Evolutionary conservation across 2,329 filamentous ascomycete genomes (phyloP), one percentile per base, ranked within the genome.

Genomic region (Hortaea werneckii): DNA sequence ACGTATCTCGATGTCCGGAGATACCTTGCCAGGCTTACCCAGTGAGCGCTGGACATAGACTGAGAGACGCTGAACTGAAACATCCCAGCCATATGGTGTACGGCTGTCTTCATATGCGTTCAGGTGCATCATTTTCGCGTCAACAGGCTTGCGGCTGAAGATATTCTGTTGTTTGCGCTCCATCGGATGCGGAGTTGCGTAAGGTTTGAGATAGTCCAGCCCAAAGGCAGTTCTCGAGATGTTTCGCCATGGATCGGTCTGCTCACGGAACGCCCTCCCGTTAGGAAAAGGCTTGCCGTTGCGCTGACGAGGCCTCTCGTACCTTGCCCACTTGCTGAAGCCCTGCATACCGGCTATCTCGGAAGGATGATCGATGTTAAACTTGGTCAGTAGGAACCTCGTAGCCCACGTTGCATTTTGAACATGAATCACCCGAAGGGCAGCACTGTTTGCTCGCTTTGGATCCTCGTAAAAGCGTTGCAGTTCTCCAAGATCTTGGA

Each of bases 341-440:
- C 66, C 67, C 8, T 43, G 38, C 29, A 70, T 73, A 5, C 72
- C 73, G 1, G 73, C 64, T 4, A 73, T 55, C 43, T 74, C 69
- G 44, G 65, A 65, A 9, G 58, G 54, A 40, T 71, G 65, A 45
- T 72, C 65, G 48, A 77, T 75, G 44, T 75, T 73, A 61, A 73
- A 77, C 51, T 76, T 77, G 28, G 66, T 61, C 30, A 75, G 58
- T 2, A 77, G 57, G 49, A 69, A 76, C 2, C 60, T 60, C 30
- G 66, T 69, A 0, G 74, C 74, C 72, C 73, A 75, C 6, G 60
- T 59, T 5, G 73, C 73, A 49, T 77, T 76, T 55, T 77, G 74
- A 4, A 76, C 70, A 49, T 77, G 74, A 39, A 57, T 58, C 5
- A 68, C 61, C 5, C 66, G 52, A 28, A 67, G 54, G 9, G 64